Percentiles rank a stretch among this genome's conserved stretches.
These are phyloP conservation scores for Paraphoma sp. DNA, from an alignment of 2,329 filamentous ascomycete genomes.

Conservation along the genomic window DNA sequence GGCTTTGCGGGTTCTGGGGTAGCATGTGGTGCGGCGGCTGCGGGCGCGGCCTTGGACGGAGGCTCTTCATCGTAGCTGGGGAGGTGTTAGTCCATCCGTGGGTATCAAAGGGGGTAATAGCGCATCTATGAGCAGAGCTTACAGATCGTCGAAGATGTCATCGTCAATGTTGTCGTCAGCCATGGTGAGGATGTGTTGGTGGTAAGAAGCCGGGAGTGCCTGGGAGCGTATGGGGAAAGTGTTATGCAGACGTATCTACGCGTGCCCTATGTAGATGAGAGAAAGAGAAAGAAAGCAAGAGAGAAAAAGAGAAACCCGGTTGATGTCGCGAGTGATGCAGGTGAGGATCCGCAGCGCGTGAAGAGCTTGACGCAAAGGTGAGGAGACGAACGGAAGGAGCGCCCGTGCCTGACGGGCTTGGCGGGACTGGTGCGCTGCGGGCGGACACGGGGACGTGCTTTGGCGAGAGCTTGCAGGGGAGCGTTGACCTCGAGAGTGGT, in stretches of 20 bases:
- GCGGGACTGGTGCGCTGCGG: constrained; percentile 17
- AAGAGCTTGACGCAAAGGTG: constrained; percentile 29
- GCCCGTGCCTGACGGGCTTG: constrained; percentile 30
- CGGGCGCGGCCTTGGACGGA: constrained; percentile 36
- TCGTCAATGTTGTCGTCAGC: constrained; percentile 88
- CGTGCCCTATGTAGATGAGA: not conserved
- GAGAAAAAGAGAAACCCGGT: not conserved
- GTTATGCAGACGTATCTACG: too few relatives aligned
- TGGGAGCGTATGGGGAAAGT: too few relatives aligned
- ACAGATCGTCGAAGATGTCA: constrained; percentile 96
- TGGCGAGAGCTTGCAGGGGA: not conserved
- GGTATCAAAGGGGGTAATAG: not conserved
- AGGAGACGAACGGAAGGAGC: constrained; percentile 23
- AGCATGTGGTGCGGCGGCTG: constrained; percentile 23
- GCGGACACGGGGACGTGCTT: constrained; percentile 1
- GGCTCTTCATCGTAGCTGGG: constrained; percentile 51
- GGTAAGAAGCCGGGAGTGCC: too few relatives aligned
- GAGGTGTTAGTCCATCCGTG: constrained; percentile 15
- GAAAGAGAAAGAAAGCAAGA: not conserved
- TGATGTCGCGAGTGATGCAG: not conserved
- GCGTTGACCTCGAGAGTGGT: constrained; percentile 15
- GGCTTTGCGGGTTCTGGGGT: constrained; percentile 29
- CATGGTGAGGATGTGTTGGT: constrained; percentile 57
- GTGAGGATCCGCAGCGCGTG: constrained; percentile 1
- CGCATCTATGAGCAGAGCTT: constrained; percentile 50